phyloP scores from a whole-genome alignment of 257 asterid species.

The Prunella vulgaris region DNA sequence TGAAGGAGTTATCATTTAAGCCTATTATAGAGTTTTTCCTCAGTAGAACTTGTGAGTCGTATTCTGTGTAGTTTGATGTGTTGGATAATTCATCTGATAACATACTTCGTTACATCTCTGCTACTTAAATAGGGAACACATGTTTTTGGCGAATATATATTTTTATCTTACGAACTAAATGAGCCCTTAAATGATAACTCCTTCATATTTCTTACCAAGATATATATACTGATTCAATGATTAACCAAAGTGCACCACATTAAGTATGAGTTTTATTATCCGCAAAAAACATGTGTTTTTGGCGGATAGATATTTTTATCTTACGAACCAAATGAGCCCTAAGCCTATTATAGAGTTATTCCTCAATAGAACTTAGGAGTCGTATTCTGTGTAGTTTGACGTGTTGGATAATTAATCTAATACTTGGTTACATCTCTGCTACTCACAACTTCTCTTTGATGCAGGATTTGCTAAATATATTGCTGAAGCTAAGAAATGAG shows the following conservation, averaged over 20 bases:
- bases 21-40: background rate
- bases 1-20: background rate
- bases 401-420: no score
- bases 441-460: conserved; percentile 18
- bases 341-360: no score
- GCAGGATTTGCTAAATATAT: conserved; percentile 69
- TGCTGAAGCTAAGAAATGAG: conserved; percentile 72
- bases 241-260: background rate
- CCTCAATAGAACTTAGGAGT: no score
- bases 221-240: background rate
- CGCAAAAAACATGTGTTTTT: no score
- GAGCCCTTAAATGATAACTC: background rate
- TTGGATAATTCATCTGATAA: background rate
- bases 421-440: no score
- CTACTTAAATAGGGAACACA: no score
- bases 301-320: no score
- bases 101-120: background rate
- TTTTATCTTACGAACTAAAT: no score
- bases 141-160: no score
- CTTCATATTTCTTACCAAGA: background rate
- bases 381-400: no score
- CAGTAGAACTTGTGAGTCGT: background rate
- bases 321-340: no score
- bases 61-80: background rate
- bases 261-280: conserved; percentile 3